Base-by-base conservation (phyloP, 257 asterid species). In the Cordia subcordata region DNA sequence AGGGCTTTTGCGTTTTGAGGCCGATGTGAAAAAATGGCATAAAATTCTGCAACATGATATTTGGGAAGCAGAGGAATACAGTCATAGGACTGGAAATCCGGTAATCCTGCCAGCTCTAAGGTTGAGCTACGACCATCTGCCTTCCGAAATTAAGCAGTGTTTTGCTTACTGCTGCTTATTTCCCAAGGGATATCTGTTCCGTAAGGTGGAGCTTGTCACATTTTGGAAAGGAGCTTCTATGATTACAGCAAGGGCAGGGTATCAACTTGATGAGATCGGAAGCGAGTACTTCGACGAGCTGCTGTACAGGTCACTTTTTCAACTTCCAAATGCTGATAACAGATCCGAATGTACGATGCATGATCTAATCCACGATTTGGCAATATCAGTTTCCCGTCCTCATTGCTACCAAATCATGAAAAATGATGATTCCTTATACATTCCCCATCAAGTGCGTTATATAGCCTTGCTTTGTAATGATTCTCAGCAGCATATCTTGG, bases 221-320 rank as follows among this genome's bases (percentile, higher is more conserved):
- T 1, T 66, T 8, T 75, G 76, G 73, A 55, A 68, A 63, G 58
- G 58, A 14, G 65, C 60, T 39, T 64, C 72, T 10, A 66, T 61
- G 11, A 17, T 62, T 49, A 44, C 46, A 13, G 68, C 61, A n/a
- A n/a, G 47, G 8, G 58, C 64, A 46, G 60, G 14, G 1, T 49
- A 11, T 20, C 50, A 11, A 33, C 16, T 61, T 15, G 70, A 69
- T 19, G 62, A 54, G 14, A 61, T 65, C 14, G 70, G 67, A 3
- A n/a, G 11, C 3, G 64, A 53, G 0, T 66, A 65, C 20, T 53
- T 75, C 38, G 27, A 61, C 5, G 72, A 65, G 23, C 46, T 69
- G 5, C 5, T 6, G 13, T n/a, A n/a, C n/a, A n/a, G n/a, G n/a
- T 74, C 64, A 1, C 58, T 74, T 18, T 74, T 74, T 57, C 55